Evolutionary conservation across 2,329 filamentous ascomycete species (phyloP).

Genomic region (Sarocladium oryzae): DNA sequence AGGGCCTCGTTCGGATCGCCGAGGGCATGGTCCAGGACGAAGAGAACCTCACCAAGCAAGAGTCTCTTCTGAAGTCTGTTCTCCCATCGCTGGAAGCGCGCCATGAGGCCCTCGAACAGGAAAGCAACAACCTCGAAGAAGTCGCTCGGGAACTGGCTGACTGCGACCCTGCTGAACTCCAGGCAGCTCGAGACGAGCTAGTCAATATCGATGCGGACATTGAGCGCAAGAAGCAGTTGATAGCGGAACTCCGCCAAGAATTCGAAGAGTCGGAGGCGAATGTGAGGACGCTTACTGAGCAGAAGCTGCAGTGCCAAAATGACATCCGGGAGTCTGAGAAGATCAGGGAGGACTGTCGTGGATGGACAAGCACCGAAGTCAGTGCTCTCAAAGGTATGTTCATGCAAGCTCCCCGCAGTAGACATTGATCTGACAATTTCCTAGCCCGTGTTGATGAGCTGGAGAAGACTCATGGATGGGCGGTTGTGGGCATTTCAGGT

Average conservation of each 20-base stretch:
- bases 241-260: constrained; percentile 61
- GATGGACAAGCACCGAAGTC: constrained; percentile 82
- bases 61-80: constrained; percentile 58
- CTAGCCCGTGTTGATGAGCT: constrained; percentile 58
- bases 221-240: constrained; percentile 58
- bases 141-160: constrained; percentile 69
- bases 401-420: neutral
- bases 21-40: constrained; percentile 74
- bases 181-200: constrained; percentile 64
- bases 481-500: constrained; percentile 57
- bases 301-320: constrained; percentile 62
- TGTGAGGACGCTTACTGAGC: constrained; percentile 55
- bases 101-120: constrained; percentile 53
- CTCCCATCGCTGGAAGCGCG: constrained; percentile 60
- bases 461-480: constrained; percentile 64
- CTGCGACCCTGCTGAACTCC: constrained; percentile 74
- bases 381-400: constrained; percentile 63
- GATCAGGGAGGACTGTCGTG: constrained; percentile 78
- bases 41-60: constrained; percentile 57
- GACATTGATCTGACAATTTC: constrained; percentile 27
- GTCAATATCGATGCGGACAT: constrained; percentile 60
- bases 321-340: constrained; percentile 80
- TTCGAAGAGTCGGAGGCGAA: constrained; percentile 59
- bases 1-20: constrained; percentile 68
- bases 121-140: constrained; percentile 62